Conservation (phyloP, 192 early-diverging fungal genomes). For the Coemansia sp. region DNA sequence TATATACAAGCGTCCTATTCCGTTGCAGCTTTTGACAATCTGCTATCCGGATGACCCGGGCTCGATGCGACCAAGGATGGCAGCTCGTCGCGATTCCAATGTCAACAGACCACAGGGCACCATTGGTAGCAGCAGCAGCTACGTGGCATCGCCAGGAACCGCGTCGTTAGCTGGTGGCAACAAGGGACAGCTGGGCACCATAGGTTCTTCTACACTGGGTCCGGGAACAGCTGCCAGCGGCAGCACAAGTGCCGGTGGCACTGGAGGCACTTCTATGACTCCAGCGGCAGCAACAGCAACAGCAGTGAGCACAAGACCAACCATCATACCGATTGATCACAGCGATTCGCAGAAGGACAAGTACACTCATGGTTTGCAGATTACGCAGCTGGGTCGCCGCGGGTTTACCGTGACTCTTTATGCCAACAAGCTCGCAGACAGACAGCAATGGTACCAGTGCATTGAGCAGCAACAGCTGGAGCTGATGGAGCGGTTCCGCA, state of each 20-base stretch:
- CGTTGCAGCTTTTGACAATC: constrained; percentile 71
- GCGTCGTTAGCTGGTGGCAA: constrained; percentile 2
- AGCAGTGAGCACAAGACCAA: constrained; percentile 16
- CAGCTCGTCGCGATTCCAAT: constrained; percentile 42
- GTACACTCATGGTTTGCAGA: constrained; percentile 69
- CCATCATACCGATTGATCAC: constrained; percentile 41
- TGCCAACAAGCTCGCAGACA: constrained; percentile 69
- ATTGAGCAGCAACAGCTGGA: constrained; percentile 61
- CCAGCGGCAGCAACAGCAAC: constrained; percentile 3
- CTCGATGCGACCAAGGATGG: constrained; percentile 48
- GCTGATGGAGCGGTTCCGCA: constrained; percentile 50
- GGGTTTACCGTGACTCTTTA: constrained; percentile 73
- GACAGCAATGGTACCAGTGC: constrained; percentile 80
- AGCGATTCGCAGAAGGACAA: constrained; percentile 55
- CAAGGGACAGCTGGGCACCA: not conserved
- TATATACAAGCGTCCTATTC: constrained; percentile 72
- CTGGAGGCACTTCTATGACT: not conserved
- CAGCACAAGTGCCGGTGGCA: not conserved
- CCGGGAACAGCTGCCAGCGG: not conserved
- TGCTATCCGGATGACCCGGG: constrained; percentile 58
- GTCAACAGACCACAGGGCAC: constrained; percentile 4
- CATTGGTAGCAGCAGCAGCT: constrained; percentile 7
- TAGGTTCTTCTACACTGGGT: constrained; percentile 20
- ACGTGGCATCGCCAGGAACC: constrained; percentile 16
- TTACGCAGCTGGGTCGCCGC: constrained; percentile 71